A percentile compares a stretch with the other conserved stretches of the same genome.
These are phyloP conservation scores for Cercospora sojina DNA, from an alignment of 2,329 filamentous ascomycete genomes.

Conservation along the genomic window DNA sequence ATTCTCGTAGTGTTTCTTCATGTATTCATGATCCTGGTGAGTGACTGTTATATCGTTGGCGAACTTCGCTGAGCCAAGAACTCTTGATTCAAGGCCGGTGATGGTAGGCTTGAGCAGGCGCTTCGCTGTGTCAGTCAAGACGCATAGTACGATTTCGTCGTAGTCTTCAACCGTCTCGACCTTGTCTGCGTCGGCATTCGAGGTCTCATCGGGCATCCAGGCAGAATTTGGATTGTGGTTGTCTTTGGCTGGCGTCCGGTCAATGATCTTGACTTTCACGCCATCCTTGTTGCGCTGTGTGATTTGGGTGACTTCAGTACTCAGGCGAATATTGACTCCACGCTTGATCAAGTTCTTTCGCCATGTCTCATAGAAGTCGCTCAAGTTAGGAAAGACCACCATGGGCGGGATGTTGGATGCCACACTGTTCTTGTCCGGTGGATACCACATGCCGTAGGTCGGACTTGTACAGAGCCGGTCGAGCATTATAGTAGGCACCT, in stretches of 20 bases:
- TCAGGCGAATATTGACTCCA: constrained; percentile 58
- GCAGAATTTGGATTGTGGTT: constrained; percentile 48
- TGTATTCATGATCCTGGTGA: constrained; percentile 64
- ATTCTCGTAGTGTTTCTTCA: constrained; percentile 67
- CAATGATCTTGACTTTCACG: constrained; percentile 52
- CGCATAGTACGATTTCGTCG: constrained; percentile 67
- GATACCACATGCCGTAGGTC: constrained; percentile 61
- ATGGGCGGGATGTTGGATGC: constrained; percentile 55
- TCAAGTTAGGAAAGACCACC: constrained; percentile 64
- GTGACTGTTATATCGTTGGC: constrained; percentile 71
- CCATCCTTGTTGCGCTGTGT: constrained; percentile 53
- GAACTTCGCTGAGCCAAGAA: constrained; percentile 70
- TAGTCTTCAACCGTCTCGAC: constrained; percentile 52
- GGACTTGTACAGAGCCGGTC: constrained; percentile 53
- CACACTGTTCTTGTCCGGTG: constrained; percentile 49
- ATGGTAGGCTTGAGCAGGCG: constrained; percentile 59
- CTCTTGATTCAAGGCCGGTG: constrained; percentile 61
- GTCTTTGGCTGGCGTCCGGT: constrained; percentile 45
- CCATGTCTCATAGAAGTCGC: constrained; percentile 62
- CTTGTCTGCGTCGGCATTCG: constrained; percentile 44
- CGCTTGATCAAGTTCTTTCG: constrained; percentile 53
- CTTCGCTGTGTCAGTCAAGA: constrained; percentile 57
- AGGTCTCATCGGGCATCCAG: constrained; percentile 42
- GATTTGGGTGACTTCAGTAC: constrained; percentile 57
- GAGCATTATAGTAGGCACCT: constrained; percentile 68